Evolutionary conservation across 192 early-diverging fungal species (phyloP).

Genomic region (Phlyctochytrium bullatum): DNA sequence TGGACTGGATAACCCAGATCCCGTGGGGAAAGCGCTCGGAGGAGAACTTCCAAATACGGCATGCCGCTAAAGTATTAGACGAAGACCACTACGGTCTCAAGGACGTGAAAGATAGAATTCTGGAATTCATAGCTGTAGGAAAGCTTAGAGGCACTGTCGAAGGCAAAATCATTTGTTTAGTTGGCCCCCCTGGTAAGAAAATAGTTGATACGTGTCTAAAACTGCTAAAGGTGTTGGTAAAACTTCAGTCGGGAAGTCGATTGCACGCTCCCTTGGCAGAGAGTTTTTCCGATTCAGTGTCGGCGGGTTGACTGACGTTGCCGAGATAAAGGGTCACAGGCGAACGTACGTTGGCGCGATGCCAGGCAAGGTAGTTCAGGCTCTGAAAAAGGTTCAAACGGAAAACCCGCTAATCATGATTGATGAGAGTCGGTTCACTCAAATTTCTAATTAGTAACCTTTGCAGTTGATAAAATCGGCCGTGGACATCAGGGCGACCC

Average conservation of each 20-base stretch:
- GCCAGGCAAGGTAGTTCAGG: constrained; percentile 99
- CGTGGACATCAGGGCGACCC: constrained; percentile 98
- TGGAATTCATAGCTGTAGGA: constrained; percentile 99
- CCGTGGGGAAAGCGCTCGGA: constrained; percentile 90
- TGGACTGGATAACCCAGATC: constrained; percentile 97
- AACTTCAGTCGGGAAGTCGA: constrained; percentile 96
- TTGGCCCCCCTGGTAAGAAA: constrained; percentile 85
- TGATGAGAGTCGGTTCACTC: constrained; percentile 78
- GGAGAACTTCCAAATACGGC: constrained; percentile 91
- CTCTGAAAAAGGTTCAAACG: constrained; percentile 97
- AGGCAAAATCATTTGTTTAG: constrained; percentile 97
- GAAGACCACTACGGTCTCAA: constrained; percentile 99
- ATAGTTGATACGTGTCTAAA: neutral
- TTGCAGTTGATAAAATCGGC: constrained; percentile 90
- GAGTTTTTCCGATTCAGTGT: constrained; percentile 98
- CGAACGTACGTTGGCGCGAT: constrained; percentile 99
- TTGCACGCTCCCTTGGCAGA: constrained; percentile 89
- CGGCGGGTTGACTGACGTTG: constrained; percentile 95
- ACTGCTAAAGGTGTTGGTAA: constrained; percentile 76
- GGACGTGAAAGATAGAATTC: constrained; percentile 98
- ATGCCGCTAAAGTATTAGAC: constrained; percentile 86
- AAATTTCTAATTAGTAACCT: constrained; percentile 9
- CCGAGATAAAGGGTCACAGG: constrained; percentile 99
- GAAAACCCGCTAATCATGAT: constrained; percentile 98
- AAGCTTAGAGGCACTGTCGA: constrained; percentile 93